phyloP scores from a whole-genome alignment of 148 eudicot species.

The Selenicereus undatus region DNA sequence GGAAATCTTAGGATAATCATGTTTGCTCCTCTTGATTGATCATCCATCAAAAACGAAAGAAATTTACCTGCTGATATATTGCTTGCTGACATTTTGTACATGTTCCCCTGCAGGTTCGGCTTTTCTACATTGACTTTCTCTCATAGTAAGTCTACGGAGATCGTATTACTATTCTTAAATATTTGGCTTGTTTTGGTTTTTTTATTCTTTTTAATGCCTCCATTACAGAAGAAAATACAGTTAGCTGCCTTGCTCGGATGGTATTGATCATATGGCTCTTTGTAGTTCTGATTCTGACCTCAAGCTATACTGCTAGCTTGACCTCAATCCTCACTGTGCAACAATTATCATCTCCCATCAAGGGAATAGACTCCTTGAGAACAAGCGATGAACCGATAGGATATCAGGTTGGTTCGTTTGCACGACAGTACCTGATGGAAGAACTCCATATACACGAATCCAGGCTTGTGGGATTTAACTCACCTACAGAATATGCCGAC shows the following conservation, averaged over 20 bases:
- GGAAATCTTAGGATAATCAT: not conserved
- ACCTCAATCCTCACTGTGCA: constrained; percentile 97
- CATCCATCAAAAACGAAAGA: not conserved
- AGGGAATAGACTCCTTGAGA: constrained; percentile 67
- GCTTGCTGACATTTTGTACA: constrained; percentile 19
- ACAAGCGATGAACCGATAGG: constrained; percentile 51
- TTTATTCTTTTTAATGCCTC: not conserved
- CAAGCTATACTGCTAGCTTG: constrained; percentile 95
- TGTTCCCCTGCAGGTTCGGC: constrained; percentile 76
- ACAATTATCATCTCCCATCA: constrained; percentile 75
- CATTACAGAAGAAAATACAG: constrained; percentile 67
- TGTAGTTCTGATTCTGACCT: constrained; percentile 88
- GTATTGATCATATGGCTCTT: constrained; percentile 90
- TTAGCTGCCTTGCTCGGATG: constrained; percentile 76
- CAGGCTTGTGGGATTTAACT: constrained; percentile 60
- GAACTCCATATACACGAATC: constrained; percentile 61
- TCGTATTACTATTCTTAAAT: not conserved
- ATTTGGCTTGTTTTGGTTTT: not conserved
- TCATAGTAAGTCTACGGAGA: constrained; percentile 63
- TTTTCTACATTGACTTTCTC: constrained; percentile 87
- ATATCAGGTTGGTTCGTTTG: constrained; percentile 86
- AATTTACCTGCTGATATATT: not conserved
- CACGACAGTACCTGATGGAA: constrained; percentile 51
- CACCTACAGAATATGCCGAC: constrained; percentile 64
- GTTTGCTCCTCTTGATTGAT: not conserved